Evolutionary conservation across 441 rosid genomes (phyloP), one percentile per base, ranked within the genome.

Genomic region (Adansonia rubrostipa): DNA sequence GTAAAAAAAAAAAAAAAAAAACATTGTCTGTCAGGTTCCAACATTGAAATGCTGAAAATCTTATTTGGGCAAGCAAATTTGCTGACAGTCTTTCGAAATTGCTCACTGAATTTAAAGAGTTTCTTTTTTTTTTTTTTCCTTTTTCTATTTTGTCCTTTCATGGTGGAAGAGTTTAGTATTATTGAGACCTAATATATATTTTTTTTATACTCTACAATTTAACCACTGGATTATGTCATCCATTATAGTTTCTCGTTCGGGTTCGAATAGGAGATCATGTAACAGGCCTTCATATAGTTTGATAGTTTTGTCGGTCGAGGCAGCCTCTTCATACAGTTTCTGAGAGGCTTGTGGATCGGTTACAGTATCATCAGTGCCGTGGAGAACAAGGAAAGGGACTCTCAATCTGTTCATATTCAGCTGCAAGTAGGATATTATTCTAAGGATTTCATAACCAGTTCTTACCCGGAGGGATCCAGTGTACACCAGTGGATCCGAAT

Each of bases 361-460:
- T 24, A 95, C 88, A 0, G 89, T 83, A 74, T 95, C 99, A 0
- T 87, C 86, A 62, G 91, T 85, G 8, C 99, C 99, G 44, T 93
- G 99, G 79, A 95, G 92, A 6, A 93, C 91, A 36, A 95, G 83
- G 75, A 95, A 89, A 0, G 94, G 94, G 24, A 92, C 90, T 50
- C 77, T 83, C 77, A 95, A 58, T 83, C 77, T 88, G 45, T 58
- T 70, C 8, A 89, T 80, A 71, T 93, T 92, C 80, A 84, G 93
- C 84, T 88, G 93, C 86, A 95, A 84, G 85, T 78, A 84, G 9
- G 87, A 64, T 50, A 93, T 71, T 47, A 87, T 88, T 67, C 92
- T 78, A 15, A 95, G 99, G 73, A 95, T 93, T 84, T 95, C 99
- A n/a, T 92, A 93, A 1, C 97, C 99, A 7, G 99, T 95, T 77